Percentiles rank a stretch among this genome's conserved stretches.
These are phyloP conservation scores for Citrullus colocynthis DNA, from an alignment of 306 rosid species.

Conservation along the genomic window DNA sequence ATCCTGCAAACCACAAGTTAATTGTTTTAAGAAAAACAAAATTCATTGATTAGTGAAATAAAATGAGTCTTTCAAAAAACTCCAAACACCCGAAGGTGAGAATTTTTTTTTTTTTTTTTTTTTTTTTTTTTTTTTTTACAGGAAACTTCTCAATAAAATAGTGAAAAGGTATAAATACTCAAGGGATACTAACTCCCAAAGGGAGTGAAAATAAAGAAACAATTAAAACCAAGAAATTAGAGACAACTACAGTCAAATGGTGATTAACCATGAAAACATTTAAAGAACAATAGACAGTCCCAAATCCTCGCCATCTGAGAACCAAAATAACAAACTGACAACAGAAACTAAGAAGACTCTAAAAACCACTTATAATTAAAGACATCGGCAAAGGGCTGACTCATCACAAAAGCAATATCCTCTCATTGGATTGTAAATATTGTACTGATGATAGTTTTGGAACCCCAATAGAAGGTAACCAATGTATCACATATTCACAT, in stretches of 20 bases:
- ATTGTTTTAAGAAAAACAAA: too few species aligned
- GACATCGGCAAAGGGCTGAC: neutral
- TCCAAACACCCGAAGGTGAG: neutral
- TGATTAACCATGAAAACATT: neutral
- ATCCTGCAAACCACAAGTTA: slow-evolving; percentile 26
- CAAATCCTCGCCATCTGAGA: neutral
- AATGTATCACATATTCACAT: neutral
- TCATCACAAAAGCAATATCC: neutral
- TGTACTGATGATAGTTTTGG: too few species aligned
- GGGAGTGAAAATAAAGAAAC: too few species aligned
- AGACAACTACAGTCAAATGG: neutral
- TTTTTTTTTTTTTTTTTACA: too few species aligned
- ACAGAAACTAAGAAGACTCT: too few species aligned
- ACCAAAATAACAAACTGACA: neutral
- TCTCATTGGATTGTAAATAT: neutral
- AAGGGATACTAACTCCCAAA: too few species aligned
- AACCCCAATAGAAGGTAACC: neutral
- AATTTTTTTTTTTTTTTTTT: too few species aligned
- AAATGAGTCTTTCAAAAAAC: neutral
- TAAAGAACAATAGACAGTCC: neutral
- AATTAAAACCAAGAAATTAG: too few species aligned
- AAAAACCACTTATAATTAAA: neutral
- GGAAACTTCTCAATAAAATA: too few species aligned
- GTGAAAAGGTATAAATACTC: too few species aligned
- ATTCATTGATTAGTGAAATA: too few species aligned